These are phyloP conservation scores for Cutaneotrichosporon daszewskae DNA, from an alignment of 1,284 basidiomycete species.

Conservation along the genomic window DNA sequence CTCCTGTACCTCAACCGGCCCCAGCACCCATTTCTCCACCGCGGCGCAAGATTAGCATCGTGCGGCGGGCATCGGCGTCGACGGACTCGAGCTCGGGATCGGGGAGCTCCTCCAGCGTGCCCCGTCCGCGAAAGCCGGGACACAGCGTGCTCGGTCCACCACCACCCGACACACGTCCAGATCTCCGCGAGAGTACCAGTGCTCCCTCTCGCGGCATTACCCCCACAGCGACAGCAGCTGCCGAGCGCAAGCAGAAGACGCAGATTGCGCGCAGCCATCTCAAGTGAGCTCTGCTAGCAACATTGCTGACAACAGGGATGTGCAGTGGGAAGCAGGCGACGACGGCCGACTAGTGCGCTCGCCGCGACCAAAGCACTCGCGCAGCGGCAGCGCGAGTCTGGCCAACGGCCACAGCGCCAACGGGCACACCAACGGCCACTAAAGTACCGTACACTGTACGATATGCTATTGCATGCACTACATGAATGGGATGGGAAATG, in stretches of 20 bases:
- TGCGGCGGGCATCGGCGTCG: background rate
- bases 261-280: slow-evolving; percentile 35
- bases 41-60: background rate
- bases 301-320: slow-evolving; percentile 22
- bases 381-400: background rate
- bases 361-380: slow-evolving; percentile 1
- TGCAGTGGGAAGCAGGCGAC: slow-evolving; percentile 40
- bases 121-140: no score
- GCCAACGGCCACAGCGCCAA: no score
- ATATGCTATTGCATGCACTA: no score
- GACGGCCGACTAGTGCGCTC: slow-evolving; percentile 17
- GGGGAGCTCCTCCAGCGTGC: background rate
- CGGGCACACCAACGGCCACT: no score
- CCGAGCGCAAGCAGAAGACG: slow-evolving; percentile 25
- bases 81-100: background rate
- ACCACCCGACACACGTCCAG: background rate
- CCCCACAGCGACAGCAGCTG: background rate
- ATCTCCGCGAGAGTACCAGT: background rate
- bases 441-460: no score
- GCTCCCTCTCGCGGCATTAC: background rate
- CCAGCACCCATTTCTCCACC: background rate
- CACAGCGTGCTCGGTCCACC: slow-evolving; percentile 1
- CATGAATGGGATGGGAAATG: no score
- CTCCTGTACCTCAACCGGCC: background rate
- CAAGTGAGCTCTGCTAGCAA: slow-evolving; percentile 19